phyloP scores from a whole-genome alignment of 305 asterid species.

The Euphrasia arctica region DNA sequence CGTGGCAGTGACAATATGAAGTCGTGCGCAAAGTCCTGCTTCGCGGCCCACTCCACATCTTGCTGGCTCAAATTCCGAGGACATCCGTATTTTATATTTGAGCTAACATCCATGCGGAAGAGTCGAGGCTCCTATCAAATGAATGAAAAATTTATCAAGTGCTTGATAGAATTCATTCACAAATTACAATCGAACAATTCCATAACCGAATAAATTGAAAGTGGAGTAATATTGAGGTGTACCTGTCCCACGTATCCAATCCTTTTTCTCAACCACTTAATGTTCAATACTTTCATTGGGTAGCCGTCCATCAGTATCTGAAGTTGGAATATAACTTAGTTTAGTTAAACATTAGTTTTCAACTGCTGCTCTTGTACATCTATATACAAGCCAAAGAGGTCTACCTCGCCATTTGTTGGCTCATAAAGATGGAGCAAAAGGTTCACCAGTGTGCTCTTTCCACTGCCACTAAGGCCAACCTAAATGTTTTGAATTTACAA shows the following conservation, averaged over 20 bases:
- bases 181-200: neutral
- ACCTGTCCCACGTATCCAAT: constrained; percentile 99
- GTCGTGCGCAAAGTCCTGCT: constrained; percentile 88
- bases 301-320: constrained; percentile 78
- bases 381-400: constrained; percentile 22
- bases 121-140: constrained; percentile 77
- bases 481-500: constrained; percentile 26
- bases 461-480: constrained; percentile 99
- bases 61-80: constrained; percentile 56
- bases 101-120: constrained; percentile 75
- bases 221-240: neutral
- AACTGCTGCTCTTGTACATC: neutral
- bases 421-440: constrained; percentile 95
- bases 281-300: constrained; percentile 63
- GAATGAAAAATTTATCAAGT: constrained; percentile 13
- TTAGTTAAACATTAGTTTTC: constrained; percentile 8
- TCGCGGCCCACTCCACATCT: constrained; percentile 93
- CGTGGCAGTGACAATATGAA: constrained; percentile 73
- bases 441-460: constrained; percentile 92
- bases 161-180: constrained; percentile 11
- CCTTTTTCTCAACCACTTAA: constrained; percentile 79
- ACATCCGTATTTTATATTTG: constrained; percentile 91
- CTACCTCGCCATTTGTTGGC: constrained; percentile 88
- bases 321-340: constrained; percentile 25
- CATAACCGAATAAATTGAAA: too few species aligned